Conservation (phyloP, 2,329 filamentous ascomycete species). For the Falciphora oryzae region DNA sequence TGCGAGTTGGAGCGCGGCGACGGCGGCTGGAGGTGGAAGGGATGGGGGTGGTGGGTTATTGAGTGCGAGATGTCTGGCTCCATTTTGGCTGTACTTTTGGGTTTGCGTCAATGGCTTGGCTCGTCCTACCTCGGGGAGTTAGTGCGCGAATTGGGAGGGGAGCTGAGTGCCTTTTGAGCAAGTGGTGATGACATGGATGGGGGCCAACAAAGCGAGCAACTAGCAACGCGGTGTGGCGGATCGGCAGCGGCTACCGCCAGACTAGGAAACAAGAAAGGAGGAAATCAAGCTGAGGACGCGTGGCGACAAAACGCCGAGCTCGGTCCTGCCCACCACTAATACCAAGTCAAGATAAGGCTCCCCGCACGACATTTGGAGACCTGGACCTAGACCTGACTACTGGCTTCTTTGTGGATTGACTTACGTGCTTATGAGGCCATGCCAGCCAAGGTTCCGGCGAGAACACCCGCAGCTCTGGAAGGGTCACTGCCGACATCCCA, state of each 20-base stretch:
- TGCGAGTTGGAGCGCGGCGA: conserved; percentile 22
- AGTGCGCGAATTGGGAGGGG: neutral
- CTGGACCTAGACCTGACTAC: neutral
- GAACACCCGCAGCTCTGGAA: neutral
- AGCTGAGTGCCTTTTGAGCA: neutral
- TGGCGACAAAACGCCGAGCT: neutral
- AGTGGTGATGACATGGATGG: neutral
- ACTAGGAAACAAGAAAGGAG: neutral
- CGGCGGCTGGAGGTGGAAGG: conserved; percentile 31
- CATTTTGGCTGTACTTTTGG: conserved; percentile 15
- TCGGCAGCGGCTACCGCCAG: neutral
- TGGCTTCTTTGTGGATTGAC: neutral
- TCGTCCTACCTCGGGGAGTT: neutral
- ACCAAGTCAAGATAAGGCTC: no score
- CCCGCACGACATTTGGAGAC: neutral
- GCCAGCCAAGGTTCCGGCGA: neutral
- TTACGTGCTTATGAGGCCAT: neutral
- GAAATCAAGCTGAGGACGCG: neutral
- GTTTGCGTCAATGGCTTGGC: neutral
- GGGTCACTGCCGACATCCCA: neutral
- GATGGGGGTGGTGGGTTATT: conserved; percentile 29
- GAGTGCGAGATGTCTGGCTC: conserved; percentile 26
- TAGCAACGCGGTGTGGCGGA: neutral
- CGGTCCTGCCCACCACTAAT: no score
- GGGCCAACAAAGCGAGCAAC: neutral